Conservation (phyloP, 441 rosid genomes). For the Pelargonium cotyledonis region DNA sequence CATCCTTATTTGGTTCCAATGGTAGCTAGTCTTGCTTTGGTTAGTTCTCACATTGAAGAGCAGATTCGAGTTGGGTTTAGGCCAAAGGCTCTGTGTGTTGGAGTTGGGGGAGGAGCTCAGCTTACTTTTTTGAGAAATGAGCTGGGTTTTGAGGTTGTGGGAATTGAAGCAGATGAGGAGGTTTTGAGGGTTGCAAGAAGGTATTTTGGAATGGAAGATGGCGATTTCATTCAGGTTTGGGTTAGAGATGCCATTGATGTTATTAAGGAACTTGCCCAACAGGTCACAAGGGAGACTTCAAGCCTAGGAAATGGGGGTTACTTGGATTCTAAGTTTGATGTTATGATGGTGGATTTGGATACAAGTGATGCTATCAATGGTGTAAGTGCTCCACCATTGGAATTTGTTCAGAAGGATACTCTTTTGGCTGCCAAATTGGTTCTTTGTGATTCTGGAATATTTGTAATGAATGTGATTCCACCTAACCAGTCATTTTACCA, state of each 20-base stretch:
- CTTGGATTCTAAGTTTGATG: constrained; percentile 43
- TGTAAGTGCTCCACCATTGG: constrained; percentile 63
- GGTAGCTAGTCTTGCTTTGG: constrained; percentile 64
- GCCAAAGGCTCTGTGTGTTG: constrained; percentile 69
- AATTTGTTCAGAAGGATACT: constrained; percentile 40
- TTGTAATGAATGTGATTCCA: constrained; percentile 63
- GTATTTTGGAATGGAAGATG: constrained; percentile 61
- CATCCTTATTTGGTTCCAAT: constrained; percentile 70
- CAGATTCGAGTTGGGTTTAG: constrained; percentile 22
- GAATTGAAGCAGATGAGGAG: constrained; percentile 60
- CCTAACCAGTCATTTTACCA: constrained; percentile 37
- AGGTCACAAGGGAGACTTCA: background rate
- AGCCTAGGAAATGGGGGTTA: constrained; percentile 4
- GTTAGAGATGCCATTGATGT: constrained; percentile 53
- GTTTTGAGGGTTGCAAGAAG: constrained; percentile 51
- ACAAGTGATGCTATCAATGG: constrained; percentile 49
- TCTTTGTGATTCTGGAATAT: constrained; percentile 47
- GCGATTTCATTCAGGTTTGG: constrained; percentile 26
- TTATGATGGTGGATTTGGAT: constrained; percentile 79
- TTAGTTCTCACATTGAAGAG: constrained; percentile 26
- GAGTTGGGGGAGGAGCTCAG: constrained; percentile 89
- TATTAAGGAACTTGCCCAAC: constrained; percentile 36
- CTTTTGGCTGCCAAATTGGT: constrained; percentile 46
- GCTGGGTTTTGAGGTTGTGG: constrained; percentile 58
- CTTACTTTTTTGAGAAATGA: constrained; percentile 48